Conservation (phyloP, 2,329 filamentous ascomycete genomes). For the Aspergillus sojae region DNA sequence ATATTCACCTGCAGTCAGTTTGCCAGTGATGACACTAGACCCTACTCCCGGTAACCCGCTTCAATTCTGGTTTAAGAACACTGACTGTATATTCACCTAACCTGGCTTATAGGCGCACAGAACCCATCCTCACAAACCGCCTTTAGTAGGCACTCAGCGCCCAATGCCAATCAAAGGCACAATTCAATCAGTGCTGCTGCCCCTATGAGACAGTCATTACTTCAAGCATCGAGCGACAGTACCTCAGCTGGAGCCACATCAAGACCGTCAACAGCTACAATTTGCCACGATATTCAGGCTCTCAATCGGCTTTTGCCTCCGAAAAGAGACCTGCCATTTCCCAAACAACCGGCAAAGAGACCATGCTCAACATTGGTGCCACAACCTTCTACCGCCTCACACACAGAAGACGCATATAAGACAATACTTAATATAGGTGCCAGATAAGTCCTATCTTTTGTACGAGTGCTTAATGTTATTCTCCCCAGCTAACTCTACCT, state of each 20-base stretch:
- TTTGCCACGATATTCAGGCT: slow-evolving; percentile 29
- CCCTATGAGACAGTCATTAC: neutral
- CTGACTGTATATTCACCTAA: neutral
- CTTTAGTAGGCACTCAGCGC: neutral
- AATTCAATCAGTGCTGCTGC: slow-evolving; percentile 2
- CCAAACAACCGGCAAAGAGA: slow-evolving; percentile 30
- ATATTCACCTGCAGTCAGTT: neutral
- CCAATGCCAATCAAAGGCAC: neutral
- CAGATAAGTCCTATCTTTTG: too few species aligned
- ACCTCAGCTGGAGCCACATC: neutral
- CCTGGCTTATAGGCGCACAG: slow-evolving; percentile 7
- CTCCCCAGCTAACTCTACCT: neutral
- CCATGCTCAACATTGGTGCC: slow-evolving; percentile 3
- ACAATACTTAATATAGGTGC: slow-evolving; percentile 3
- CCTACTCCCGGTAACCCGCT: slow-evolving; percentile 9
- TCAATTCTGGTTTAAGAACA: neutral
- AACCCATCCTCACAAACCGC: slow-evolving; percentile 14
- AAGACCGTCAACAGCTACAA: slow-evolving; percentile 31
- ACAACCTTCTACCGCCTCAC: neutral
- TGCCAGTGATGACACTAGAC: neutral
- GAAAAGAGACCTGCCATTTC: slow-evolving; percentile 46
- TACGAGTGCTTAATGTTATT: neutral
- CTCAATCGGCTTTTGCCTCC: slow-evolving; percentile 45
- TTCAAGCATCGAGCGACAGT: neutral
- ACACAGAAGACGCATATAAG: neutral